Evolutionary conservation across 495 filamentous ascomycete species (phyloP), one percentile per base, ranked within the genome.

Genomic region (Neurospora discreta): DNA sequence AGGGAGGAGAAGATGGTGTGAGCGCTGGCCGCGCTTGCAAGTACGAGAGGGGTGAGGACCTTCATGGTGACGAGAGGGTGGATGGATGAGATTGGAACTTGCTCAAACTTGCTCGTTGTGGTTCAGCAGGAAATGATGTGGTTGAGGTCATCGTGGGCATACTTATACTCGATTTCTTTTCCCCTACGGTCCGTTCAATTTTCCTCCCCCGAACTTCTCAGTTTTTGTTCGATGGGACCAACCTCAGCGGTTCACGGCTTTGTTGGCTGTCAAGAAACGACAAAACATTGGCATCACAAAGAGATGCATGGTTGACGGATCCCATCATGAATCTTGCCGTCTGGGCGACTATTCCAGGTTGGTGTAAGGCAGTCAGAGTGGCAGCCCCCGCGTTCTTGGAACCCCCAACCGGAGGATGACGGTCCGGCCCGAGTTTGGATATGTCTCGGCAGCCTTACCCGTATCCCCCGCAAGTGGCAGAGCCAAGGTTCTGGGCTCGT

Each of bases 1-100:
- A 79, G 76, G 11, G 76, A 75, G 40, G 70, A 46, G 76, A 79
- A 79, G 74, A 79, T 79, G 72, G 77, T 79, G 76, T 79, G 77
- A 13, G 76, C 77, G 74, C 70, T 77, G 74, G 75, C 75, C 26
- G 76, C 76, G 70, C 43, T 44, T 68, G 74, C 77, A n/a, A 75
- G 65, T 39, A 76, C 69, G 40, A 77, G 69, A 23, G 75, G 76
- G 36, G 74, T 71, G 75, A 79, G 70, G 42, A 78, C 23, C 75
- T 78, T 79, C 76, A 79, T 79, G 71, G 46, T 73, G 70, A 33
- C 13, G 69, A 42, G 44, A 26, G 39, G 16, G 20, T 9, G 69
- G 39, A 46, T 58, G 68, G 46, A 39, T 36, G 33, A 36, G 33
- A 23, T n/a, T 46, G 40, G 68, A 70, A 68, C 30, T 26, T 52